Base-by-base conservation (phyloP, 1,284 basidiomycete genomes). In the Tilletia indica region DNA sequence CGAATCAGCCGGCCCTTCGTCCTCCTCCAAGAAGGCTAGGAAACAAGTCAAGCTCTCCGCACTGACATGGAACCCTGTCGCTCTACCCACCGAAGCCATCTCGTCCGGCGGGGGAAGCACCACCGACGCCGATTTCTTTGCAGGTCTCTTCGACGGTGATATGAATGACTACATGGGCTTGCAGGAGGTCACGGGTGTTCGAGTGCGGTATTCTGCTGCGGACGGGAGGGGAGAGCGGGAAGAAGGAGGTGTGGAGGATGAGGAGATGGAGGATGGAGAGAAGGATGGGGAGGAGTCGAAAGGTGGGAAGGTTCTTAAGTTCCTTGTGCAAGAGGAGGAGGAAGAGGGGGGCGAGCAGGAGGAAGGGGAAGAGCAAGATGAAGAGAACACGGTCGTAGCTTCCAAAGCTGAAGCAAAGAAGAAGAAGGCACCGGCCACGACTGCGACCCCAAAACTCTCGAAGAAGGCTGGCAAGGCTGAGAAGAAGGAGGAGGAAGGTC, bases 161-260 rank as follows among this genome's bases (percentile, higher is more conserved):
- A 34, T 42, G 68, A 80, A 78, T 47, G 82, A 80, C 68, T 83
- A 80, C 48, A 81, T 83, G 76, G 82, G 82, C 5, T 66, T 84
- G 38, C 45, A 68, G 38, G 68, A 68, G 49, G 51, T 68, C 51
- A 80, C 80, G 34, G 80, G 79, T 49, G 80, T 81, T n/a, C 76
- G 79, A 2, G 78, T 84, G 2, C 67, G 75, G 2, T 76, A 78
- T 61, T 72, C 82, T 68, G 58, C 68, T 8, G 67, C 73, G 9
- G 68, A 68, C 8, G 78, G 71, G 0, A 25, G 0, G 16, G 4
- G 3, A n/a, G 56, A 58, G 3, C 5, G 3, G 16, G 0, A 4
- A n/a, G 56, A 58, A 4, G 56, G n/a, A 4, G 25, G 6, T 45
- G 42, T 1, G 4, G 5, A 58, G 34, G 56, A 58, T 8, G 67